Evolutionary conservation across 306 rosid genomes (phyloP).

Genomic region (Citrullus mucosospermus): DNA sequence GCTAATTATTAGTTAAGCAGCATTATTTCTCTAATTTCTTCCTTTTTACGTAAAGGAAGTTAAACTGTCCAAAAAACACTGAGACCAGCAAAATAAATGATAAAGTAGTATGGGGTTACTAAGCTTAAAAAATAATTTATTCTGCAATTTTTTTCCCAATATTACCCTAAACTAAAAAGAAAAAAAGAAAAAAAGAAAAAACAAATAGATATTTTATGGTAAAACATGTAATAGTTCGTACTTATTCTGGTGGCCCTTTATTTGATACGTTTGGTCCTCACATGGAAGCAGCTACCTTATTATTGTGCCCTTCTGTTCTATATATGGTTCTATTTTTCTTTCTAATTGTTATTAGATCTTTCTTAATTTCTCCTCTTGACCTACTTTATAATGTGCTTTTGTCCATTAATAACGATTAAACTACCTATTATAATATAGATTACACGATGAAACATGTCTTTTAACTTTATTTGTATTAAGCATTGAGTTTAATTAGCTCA

Average conservation of each 20-base stretch:
- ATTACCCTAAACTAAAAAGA: not conserved
- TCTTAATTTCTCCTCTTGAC: not conserved
- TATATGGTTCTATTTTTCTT: no score
- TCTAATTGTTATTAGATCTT: not conserved
- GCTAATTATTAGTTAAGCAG: no score
- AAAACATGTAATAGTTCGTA: not conserved
- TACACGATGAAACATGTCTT: not conserved
- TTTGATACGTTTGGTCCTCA: not conserved
- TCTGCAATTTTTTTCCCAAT: not conserved
- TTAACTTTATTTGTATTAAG: not conserved
- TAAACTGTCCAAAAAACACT: not conserved
- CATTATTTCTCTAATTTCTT: not conserved
- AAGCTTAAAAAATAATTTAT: not conserved
- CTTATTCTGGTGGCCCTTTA: not conserved
- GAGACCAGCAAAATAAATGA: no score
- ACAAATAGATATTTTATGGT: not conserved
- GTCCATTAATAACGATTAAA: not conserved
- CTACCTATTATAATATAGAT: not conserved
- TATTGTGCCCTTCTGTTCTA: no score
- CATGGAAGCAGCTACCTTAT: not conserved
- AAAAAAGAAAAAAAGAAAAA: no score
- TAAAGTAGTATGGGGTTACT: not conserved
- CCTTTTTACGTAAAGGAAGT: not conserved
- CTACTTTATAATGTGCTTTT: not conserved
- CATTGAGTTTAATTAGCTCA: not conserved